phyloP scores from a whole-genome alignment of 2,329 filamentous ascomycete genomes.

The Thermomyces lanuginosus region DNA sequence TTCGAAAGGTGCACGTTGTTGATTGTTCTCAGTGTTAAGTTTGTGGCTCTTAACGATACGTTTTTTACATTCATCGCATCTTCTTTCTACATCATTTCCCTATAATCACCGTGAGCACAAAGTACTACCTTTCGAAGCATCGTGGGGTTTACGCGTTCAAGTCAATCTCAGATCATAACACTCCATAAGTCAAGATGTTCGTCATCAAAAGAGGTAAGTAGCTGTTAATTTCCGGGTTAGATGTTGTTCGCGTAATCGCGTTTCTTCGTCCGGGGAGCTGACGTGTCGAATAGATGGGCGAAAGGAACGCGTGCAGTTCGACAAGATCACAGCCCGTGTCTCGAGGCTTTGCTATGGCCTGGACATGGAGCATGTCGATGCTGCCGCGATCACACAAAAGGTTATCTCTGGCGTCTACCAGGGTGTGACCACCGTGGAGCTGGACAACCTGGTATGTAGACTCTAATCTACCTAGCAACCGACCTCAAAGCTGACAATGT shows the following conservation, averaged over 20 bases:
- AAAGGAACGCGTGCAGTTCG: conserved; percentile 99
- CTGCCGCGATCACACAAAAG: conserved; percentile 95
- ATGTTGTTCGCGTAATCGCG: not conserved
- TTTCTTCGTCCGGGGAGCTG: not conserved
- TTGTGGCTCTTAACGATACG: too few species aligned
- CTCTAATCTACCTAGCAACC: conserved; percentile 1
- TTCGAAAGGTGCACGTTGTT: too few species aligned
- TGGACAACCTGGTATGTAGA: conserved; percentile 80
- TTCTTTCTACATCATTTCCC: too few species aligned
- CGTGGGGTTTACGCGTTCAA: too few species aligned
- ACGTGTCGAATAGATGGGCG: conserved; percentile 57
- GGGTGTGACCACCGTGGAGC: conserved; percentile 87
- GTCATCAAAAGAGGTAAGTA: conserved; percentile 46
- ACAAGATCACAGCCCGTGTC: conserved; percentile 98
- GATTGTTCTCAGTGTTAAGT: too few species aligned
- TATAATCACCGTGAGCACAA: too few species aligned
- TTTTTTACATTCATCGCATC: too few species aligned
- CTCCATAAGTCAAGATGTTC: conserved; percentile 34
- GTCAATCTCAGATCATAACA: too few species aligned
- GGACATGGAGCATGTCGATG: conserved; percentile 88
- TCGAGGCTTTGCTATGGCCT: conserved; percentile 95
- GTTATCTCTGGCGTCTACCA: conserved; percentile 99
- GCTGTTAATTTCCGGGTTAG: not conserved
- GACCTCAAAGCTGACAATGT: conserved; percentile 12
- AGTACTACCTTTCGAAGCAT: too few species aligned